Base-by-base conservation (phyloP, 257 asterid genomes). In the Gentiana macrophylla region DNA sequence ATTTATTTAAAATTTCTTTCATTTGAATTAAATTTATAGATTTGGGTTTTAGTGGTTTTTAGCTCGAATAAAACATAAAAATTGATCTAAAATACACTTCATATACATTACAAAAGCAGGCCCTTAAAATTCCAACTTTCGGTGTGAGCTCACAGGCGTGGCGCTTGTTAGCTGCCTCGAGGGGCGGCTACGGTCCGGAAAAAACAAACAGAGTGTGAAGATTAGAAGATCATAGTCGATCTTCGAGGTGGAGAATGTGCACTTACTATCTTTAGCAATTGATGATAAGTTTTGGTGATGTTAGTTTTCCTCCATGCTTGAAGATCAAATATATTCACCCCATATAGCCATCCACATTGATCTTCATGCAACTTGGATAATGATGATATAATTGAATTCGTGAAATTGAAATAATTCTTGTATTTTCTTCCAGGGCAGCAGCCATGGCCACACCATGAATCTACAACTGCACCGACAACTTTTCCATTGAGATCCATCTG, bases 201-300 rank as follows among this genome's bases (percentile, higher is more conserved):
- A n/a, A n/a, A n/a, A n/a, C n/a, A n/a, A n/a, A n/a, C n/a, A n/a
- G n/a, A n/a, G n/a, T n/a, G n/a, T n/a, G n/a, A n/a, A n/a, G n/a
- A n/a, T n/a, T n/a, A n/a, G n/a, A n/a, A n/a, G n/a, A n/a, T n/a
- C n/a, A n/a, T n/a, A n/a, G n/a, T n/a, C n/a, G n/a, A n/a, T n/a
- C n/a, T n/a, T n/a, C n/a, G n/a, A n/a, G n/a, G n/a, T 13, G 49
- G 51, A 38, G 35, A 13, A 63, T 66, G 48, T 11, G 62, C 53
- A 71, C 95, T 76, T 72, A 89, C 97, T 52, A 56, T 81, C 77
- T 84, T 81, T 59, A 89, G 94, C 97, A 95, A 89, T 35, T 74
- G 90, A 75, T 81, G 93, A 74, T 89, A 83, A 32, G 74, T 74
- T 11, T 75, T 73, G 56, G 87, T 86, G 58, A 89, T 80, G 74